phyloP scores from a whole-genome alignment of 2,329 filamentous ascomycete genomes.

The Pseudopithomyces chartarum region DNA sequence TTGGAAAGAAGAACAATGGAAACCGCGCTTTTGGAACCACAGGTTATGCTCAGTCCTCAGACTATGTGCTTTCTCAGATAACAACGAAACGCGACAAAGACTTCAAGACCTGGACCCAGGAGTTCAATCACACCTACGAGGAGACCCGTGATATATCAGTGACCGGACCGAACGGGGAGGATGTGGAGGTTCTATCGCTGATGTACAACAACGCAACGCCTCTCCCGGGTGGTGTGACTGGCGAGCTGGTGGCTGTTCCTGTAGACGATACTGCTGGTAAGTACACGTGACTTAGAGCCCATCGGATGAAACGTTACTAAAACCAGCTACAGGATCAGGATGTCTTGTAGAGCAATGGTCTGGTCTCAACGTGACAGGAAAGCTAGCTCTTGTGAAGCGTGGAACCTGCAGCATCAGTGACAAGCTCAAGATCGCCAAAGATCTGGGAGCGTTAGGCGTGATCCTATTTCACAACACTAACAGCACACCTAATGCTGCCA shows the following conservation, averaged over 20 bases:
- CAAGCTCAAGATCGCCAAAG: constrained; percentile 5
- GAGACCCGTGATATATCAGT: constrained; percentile 4
- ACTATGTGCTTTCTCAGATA: constrained; percentile 5
- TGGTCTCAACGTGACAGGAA: constrained; percentile 7
- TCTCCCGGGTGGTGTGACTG: constrained; percentile 6
- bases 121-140: constrained; percentile 8
- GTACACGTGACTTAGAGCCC: not conserved
- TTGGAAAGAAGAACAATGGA: constrained; percentile 4
- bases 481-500: constrained; percentile 7
- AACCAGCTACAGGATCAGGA: not conserved
- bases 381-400: constrained; percentile 6
- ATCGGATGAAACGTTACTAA: not conserved
- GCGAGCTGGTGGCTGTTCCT: constrained; percentile 2
- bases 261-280: not conserved
- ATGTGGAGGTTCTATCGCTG: not conserved
- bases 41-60: not conserved
- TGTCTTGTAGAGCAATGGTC: constrained; percentile 6
- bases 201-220: constrained; percentile 6
- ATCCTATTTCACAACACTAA: constrained; percentile 9
- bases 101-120: constrained; percentile 1
- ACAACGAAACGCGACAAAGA: not conserved
- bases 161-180: constrained; percentile 3
- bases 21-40: constrained; percentile 6
- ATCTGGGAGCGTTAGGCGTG: constrained; percentile 1
- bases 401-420: constrained; percentile 2